Conservation (phyloP, 1,284 basidiomycete genomes). For the Sporisorium reilianum region DNA sequence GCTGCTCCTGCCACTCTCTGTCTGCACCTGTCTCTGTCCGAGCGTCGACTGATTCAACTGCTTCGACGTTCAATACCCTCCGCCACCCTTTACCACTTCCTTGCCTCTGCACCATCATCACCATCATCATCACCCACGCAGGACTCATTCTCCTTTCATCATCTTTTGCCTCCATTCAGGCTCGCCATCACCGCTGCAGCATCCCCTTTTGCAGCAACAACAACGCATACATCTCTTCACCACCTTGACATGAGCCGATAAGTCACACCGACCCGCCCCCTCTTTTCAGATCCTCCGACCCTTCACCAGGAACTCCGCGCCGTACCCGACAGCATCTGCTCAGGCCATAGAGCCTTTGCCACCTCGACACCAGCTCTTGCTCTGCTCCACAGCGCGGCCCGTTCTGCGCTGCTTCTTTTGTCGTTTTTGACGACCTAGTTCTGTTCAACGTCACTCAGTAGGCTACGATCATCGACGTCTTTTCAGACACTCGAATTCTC, state of each 20-base stretch:
- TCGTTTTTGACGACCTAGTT: conserved; percentile 14
- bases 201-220: background rate
- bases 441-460: conserved; percentile 21
- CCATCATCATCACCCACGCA: background rate
- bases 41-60: too few relatives aligned
- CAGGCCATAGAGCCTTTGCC: conserved; percentile 16
- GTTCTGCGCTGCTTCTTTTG: conserved; percentile 20
- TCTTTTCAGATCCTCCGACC: background rate
- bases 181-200: background rate
- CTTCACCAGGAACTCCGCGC: conserved; percentile 2
- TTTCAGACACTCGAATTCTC: conserved; percentile 12
- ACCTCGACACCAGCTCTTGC: background rate
- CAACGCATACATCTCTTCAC: background rate
- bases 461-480: conserved; percentile 44
- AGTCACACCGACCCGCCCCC: background rate
- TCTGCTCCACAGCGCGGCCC: conserved; percentile 2
- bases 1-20: background rate
- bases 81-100: background rate
- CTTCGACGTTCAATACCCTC: background rate
- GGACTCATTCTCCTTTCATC: background rate
- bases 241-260: conserved; percentile 3
- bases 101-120: too few relatives aligned
- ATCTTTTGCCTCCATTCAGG: background rate
- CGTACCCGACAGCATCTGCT: conserved; percentile 9
- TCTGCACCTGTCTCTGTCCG: background rate